Evolutionary conservation across 1,139 yeast genomes (phyloP).

Genomic region (Nakaseomyces bracarensis): DNA sequence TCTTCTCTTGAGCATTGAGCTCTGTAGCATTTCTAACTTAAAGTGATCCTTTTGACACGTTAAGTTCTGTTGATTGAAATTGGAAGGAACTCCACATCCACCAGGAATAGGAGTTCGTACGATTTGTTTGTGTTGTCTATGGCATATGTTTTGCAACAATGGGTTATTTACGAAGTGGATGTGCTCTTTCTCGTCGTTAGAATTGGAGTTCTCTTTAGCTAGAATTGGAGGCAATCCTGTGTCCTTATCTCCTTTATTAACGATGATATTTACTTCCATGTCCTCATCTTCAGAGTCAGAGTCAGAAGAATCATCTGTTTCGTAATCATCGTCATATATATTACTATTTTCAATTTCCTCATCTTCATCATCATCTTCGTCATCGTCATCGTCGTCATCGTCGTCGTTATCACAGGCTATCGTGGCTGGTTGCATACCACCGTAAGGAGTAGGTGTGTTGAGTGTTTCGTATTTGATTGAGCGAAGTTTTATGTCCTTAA

Average conservation of each 20-base stretch:
- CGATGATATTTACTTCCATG: constrained; percentile 4
- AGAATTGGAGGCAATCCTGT: no score
- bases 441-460: constrained; percentile 3
- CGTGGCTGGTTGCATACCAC: constrained; percentile 4
- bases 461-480: not conserved
- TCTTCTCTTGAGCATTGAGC: constrained; percentile 17
- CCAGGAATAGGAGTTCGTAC: constrained; percentile 17
- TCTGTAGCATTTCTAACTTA: constrained; percentile 14
- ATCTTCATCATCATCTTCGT: not conserved
- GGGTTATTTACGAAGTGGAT: constrained; percentile 1
- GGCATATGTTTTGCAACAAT: constrained; percentile 6
- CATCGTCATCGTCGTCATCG: constrained; percentile 1
- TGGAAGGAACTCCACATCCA: not conserved
- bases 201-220: not conserved
- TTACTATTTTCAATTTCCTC: not conserved
- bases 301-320: not conserved
- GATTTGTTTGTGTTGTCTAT: constrained; percentile 11
- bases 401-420: not conserved
- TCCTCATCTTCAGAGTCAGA: not conserved
- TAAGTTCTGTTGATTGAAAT: constrained; percentile 2
- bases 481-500: not conserved
- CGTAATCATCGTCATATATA: not conserved
- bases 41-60: constrained; percentile 7
- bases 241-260: not conserved
- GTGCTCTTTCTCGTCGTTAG: not conserved